These are phyloP conservation scores for Aspergillus calidoustus DNA, from an alignment of 2,329 filamentous ascomycete species.

Conservation along the genomic window DNA sequence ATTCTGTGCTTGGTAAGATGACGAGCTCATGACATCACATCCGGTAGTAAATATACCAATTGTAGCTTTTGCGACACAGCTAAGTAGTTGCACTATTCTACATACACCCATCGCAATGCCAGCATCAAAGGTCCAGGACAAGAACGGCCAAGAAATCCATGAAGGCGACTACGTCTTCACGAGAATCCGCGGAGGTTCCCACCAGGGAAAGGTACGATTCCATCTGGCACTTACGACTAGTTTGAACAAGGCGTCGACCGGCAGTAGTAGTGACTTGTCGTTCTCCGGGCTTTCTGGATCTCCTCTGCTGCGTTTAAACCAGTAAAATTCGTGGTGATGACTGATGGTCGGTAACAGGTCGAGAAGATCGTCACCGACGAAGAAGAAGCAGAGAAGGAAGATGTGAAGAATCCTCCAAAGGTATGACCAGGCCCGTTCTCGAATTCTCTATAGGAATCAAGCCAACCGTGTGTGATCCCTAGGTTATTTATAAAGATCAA, in stretches of 20 bases:
- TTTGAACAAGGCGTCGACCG: not conserved
- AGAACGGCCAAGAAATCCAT: conserved; percentile 27
- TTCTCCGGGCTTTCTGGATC: not conserved
- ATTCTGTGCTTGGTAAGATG: not conserved
- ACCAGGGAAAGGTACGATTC: conserved; percentile 27
- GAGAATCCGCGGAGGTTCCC: conserved; percentile 28
- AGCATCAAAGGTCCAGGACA: conserved; percentile 26
- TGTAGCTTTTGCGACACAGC: not conserved
- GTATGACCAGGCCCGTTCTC: conserved; percentile 18
- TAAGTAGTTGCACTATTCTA: not conserved
- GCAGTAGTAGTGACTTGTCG: not conserved
- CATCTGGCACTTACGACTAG: not conserved
- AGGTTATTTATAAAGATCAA: conserved; percentile 34
- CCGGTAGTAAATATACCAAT: not conserved
- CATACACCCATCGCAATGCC: conserved; percentile 21
- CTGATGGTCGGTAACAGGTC: conserved; percentile 21
- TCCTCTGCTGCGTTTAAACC: not conserved
- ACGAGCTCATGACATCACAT: not conserved
- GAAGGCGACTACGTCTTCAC: conserved; percentile 32
- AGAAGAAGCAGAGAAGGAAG: conserved; percentile 26
- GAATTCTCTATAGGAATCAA: not conserved
- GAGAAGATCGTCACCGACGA: conserved; percentile 32
- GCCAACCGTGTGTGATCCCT: not conserved
- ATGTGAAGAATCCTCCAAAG: conserved; percentile 32
- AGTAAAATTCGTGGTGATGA: not conserved